Percentiles rank a stretch among this genome's conserved stretches.
phyloP scores from a whole-genome alignment of 192 early-diverging fungal species.

The Rhizophagus sp. region DNA sequence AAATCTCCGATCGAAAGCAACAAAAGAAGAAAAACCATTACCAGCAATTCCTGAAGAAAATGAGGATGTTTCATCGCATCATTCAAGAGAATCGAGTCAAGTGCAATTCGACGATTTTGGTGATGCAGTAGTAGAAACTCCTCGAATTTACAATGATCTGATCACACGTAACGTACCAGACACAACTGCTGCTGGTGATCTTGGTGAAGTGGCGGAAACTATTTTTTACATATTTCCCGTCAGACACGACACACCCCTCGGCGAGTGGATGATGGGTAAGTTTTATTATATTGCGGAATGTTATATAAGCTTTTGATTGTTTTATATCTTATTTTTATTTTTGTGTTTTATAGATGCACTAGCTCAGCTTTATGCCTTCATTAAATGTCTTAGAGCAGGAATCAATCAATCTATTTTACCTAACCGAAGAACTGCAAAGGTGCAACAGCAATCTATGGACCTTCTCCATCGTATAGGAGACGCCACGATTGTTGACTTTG shows the following conservation, averaged over 20 bases:
- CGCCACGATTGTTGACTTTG: conserved; percentile 18
- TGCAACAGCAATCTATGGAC: conserved; percentile 30
- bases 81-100: background rate
- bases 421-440: conserved; percentile 23
- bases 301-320: background rate
- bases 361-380: conserved; percentile 25
- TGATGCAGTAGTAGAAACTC: conserved; percentile 4
- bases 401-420: conserved; percentile 26
- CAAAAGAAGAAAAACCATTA: background rate
- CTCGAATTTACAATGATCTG: conserved; percentile 1
- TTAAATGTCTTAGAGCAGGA: conserved; percentile 28
- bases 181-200: background rate
- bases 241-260: background rate
- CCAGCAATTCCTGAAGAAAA: conserved; percentile 23
- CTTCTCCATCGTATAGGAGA: conserved; percentile 28
- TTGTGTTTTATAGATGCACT: conserved; percentile 6
- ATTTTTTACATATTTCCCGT: conserved; percentile 17
- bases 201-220: conserved; percentile 11
- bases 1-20: background rate
- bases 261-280: conserved; percentile 27
- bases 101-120: background rate
- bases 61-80: background rate
- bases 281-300: background rate
- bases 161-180: conserved; percentile 2
- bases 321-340: background rate